Percentiles rank a stretch among this genome's conserved stretches.
Evolutionary conservation across 2,329 filamentous ascomycete species (phyloP).

Genomic region (Epichloe bromicola): DNA sequence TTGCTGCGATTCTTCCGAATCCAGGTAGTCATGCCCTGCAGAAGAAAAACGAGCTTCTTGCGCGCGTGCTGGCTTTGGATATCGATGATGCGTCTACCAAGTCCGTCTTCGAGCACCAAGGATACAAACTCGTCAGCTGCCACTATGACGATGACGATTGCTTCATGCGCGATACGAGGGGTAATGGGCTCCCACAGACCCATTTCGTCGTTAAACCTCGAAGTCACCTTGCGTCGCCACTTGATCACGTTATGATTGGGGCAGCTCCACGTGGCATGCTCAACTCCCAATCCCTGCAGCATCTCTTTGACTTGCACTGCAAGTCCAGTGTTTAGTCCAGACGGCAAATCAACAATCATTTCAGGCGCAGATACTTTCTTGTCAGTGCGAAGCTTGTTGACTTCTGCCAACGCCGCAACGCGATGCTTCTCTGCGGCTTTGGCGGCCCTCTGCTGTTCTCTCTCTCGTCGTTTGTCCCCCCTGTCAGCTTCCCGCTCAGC

Average conservation of each 20-base stretch:
- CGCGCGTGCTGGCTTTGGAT: conserved; percentile 40
- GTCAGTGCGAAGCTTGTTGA: conserved; percentile 59
- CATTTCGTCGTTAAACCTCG: conserved; percentile 45
- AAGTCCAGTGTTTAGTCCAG: conserved; percentile 35
- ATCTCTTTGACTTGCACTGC: conserved; percentile 34
- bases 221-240: conserved; percentile 57
- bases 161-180: conserved; percentile 38
- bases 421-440: conserved; percentile 50
- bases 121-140: conserved; percentile 53
- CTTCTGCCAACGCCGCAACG: conserved; percentile 54
- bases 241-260: conserved; percentile 41
- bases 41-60: conserved; percentile 51
- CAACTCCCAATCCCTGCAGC: conserved; percentile 36
- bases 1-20: conserved; percentile 55
- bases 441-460: conserved; percentile 45
- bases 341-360: conserved; percentile 63
- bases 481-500: conserved; percentile 28
- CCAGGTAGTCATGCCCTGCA: conserved; percentile 56
- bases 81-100: conserved; percentile 45
- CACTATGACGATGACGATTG: conserved; percentile 49
- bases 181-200: conserved; percentile 53
- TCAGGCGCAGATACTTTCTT: conserved; percentile 58
- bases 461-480: conserved; percentile 42
- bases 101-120: conserved; percentile 35
- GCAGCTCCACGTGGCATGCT: conserved; percentile 31